Conservation (phyloP, 345 rosid genomes). For the Psidium friedrichsthalianum region DNA sequence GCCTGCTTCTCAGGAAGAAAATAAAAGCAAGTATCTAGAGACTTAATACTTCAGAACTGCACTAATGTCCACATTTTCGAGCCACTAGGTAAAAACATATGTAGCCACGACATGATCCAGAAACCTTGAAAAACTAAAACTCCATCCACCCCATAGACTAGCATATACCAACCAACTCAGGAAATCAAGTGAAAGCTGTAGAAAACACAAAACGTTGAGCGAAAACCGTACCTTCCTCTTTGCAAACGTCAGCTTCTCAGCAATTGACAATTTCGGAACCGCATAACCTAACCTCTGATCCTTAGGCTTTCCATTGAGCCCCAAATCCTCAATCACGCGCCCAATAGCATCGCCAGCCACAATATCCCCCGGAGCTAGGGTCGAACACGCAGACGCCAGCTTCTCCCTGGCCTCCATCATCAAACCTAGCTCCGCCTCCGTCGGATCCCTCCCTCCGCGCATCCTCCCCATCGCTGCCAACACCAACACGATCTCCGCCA, state of each 20-base stretch:
- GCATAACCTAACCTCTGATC: conserved; percentile 53
- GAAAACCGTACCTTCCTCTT: conserved; percentile 49
- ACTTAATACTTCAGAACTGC: not conserved
- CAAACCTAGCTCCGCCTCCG: conserved; percentile 47
- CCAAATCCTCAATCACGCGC: conserved; percentile 68
- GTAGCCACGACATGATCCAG: not conserved
- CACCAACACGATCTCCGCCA: conserved; percentile 82
- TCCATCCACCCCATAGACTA: not conserved
- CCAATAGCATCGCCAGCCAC: conserved; percentile 42
- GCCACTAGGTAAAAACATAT: not conserved
- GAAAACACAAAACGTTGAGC: not conserved
- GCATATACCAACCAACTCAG: not conserved
- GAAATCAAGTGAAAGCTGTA: not conserved
- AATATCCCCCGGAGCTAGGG: conserved; percentile 54
- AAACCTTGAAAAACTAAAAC: not conserved
- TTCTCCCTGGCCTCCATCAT: conserved; percentile 78
- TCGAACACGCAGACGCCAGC: conserved; percentile 42
- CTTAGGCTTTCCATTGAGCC: conserved; percentile 46
- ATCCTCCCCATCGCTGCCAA: conserved; percentile 67
- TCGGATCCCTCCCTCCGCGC: conserved; percentile 56
- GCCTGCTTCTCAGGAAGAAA: not conserved
- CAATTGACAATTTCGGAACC: conserved; percentile 42
- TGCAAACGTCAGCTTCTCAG: conserved; percentile 50
- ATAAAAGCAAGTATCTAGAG: not conserved
- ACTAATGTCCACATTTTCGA: not conserved